Conservation (phyloP, 1,284 basidiomycete species). For the Boletus smithii region DNA sequence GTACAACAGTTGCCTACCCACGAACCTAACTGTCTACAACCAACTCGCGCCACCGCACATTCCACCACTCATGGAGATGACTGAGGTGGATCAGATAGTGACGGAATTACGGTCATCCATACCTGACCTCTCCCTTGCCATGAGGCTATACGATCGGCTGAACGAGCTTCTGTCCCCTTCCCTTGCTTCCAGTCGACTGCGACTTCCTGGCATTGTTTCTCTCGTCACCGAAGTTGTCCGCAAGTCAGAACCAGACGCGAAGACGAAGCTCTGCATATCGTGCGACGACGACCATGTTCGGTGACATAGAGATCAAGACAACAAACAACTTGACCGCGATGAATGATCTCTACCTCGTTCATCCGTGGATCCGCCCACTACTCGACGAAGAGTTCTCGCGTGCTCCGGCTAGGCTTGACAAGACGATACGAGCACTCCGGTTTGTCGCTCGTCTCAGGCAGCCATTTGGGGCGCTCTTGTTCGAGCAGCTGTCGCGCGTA, state of each 20-base stretch:
- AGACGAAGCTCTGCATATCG: neutral
- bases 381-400: too few species aligned
- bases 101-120: neutral
- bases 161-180: neutral
- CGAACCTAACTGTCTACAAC: neutral
- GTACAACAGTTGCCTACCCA: neutral
- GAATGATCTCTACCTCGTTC: neutral
- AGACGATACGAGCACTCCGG: too few species aligned
- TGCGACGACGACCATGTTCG: neutral
- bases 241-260: neutral
- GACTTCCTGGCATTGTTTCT: neutral
- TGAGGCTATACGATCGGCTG: neutral
- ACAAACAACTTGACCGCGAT: neutral
- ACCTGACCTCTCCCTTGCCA: neutral
- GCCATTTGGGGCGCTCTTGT: too few species aligned
- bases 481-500: too few species aligned
- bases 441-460: too few species aligned
- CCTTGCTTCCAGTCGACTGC: neutral
- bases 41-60: neutral
- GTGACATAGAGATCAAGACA: neutral
- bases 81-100: neutral
- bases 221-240: neutral
- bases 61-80: neutral
- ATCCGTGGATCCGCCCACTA: too few species aligned
- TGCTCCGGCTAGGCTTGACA: too few species aligned